These are phyloP conservation scores for Kregervanrija fluxuum DNA, from an alignment of 805 yeast species.

Conservation along the genomic window DNA sequence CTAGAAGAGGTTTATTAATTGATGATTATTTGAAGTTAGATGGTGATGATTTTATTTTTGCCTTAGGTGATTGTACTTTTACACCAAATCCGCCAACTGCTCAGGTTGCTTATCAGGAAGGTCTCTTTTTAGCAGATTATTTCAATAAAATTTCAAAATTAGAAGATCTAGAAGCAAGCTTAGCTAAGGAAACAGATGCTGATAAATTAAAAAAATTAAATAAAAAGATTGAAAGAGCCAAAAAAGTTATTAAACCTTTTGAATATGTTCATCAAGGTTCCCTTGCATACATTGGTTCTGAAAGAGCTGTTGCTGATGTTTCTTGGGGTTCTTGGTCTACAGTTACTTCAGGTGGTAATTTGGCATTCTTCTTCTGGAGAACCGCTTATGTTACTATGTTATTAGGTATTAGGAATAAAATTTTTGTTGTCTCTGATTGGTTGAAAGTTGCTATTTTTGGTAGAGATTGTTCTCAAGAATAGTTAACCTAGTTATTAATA, in stretches of 20 bases:
- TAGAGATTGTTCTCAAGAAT: slow-evolving; percentile 82
- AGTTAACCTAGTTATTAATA: neutral
- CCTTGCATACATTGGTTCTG: slow-evolving; percentile 88
- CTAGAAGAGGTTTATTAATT: slow-evolving; percentile 85
- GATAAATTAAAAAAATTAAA: slow-evolving; percentile 33
- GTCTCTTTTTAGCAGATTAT: slow-evolving; percentile 67
- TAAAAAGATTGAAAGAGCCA: slow-evolving; percentile 32
- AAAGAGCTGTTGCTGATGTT: slow-evolving; percentile 89
- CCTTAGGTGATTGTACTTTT: slow-evolving; percentile 91
- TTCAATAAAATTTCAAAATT: slow-evolving; percentile 59
- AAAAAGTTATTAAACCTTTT: slow-evolving; percentile 50
- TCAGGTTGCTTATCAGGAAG: slow-evolving; percentile 95
- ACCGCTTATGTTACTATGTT: slow-evolving; percentile 91
- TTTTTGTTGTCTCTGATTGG: slow-evolving; percentile 86
- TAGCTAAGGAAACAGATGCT: slow-evolving; percentile 32
- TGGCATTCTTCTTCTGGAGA: slow-evolving; percentile 92
- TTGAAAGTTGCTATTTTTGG: slow-evolving; percentile 80
- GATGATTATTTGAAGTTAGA: slow-evolving; percentile 76
- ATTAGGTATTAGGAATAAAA: slow-evolving; percentile 80
- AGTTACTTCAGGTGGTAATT: slow-evolving; percentile 73
- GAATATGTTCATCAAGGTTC: slow-evolving; percentile 87
- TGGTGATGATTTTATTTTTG: slow-evolving; percentile 77
- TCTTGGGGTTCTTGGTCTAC: slow-evolving; percentile 73
- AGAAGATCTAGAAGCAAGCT: slow-evolving; percentile 45
- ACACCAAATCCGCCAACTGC: slow-evolving; percentile 94